Evolutionary conservation across 2,329 filamentous ascomycete genomes (phyloP), one percentile per base, ranked within the genome.

Genomic region (Leptographium flavum): DNA sequence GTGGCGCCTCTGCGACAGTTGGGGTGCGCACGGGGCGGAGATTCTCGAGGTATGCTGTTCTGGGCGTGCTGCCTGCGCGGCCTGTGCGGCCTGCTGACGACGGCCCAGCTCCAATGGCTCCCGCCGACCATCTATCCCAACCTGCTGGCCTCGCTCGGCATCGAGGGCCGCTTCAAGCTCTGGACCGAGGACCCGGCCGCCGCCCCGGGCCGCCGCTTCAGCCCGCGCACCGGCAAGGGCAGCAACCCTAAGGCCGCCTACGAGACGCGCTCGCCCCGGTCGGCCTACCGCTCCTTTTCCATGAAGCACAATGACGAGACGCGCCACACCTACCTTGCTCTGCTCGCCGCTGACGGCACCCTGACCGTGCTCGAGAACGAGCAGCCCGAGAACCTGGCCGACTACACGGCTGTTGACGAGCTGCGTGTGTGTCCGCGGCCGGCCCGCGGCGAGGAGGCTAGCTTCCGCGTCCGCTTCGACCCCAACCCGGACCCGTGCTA

Each of bases 111-210:
- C 45, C 86, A 92, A 70, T 96, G 90, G 88, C 84, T 94, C 47
- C 86, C 87, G 1, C 84, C 87, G 0, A 90, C 85, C 51, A 80
- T 92, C 48, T 92, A 92, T 53, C 87, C 77, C 32, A 79, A 92
- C 58, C 76, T 94, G 55, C 70, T 96, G 54, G 88, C 82, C 46
- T 94, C 84, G 45, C 83, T 95, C 48, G 87, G 85, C 50, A 83
- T 90, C 56, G 90, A 95, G 56, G 86, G 90, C 56, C 81, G 81
- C 60, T 87, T 93, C 68, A 86, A 87, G 59, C 72, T 96, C 52
- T 96, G 90, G 90, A 81, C 84, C 49, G 90, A 95, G 65, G 87
- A 95, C 62, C 79, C 83, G 15, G 83, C 81, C 1, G 83, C 92
- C 41, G 73, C 83, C 1, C 79, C 81, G 1, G 87, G 87, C 28